Conservation (phyloP, 495 filamentous ascomycete genomes). For the Rhypophila decipiens region DNA sequence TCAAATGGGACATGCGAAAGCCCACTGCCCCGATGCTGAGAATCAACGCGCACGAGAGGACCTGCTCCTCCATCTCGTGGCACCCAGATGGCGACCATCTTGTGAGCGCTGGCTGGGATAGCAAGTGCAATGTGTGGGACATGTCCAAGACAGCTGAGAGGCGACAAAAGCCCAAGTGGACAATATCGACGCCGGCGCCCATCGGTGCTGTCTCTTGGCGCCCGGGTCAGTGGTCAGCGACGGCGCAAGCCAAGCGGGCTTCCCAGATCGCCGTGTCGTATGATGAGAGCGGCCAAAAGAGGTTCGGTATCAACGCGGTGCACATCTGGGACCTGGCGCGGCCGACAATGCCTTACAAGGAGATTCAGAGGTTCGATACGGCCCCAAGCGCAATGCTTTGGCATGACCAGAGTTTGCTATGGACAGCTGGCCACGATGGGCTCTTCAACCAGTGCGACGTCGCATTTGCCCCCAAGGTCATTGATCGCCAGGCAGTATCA, state of each 20-base stretch:
- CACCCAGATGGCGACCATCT: conserved; percentile 91
- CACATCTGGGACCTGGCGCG: conserved; percentile 92
- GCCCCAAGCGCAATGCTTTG: conserved; percentile 76
- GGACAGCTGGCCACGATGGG: conserved; percentile 82
- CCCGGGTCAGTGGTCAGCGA: conserved; percentile 67
- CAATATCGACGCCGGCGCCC: conserved; percentile 51
- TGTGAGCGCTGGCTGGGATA: conserved; percentile 75
- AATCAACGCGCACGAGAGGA: conserved; percentile 74
- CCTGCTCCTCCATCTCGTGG: conserved; percentile 84
- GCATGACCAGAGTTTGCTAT: conserved; percentile 84
- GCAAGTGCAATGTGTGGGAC: conserved; percentile 88
- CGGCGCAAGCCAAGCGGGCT: conserved; percentile 54
- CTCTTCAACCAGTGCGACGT: conserved; percentile 85
- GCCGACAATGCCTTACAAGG: conserved; percentile 78
- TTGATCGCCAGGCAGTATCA: conserved; percentile 64
- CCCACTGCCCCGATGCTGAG: conserved; percentile 47
- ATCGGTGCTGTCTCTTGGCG: conserved; percentile 81
- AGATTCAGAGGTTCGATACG: conserved; percentile 67
- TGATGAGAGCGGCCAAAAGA: conserved; percentile 42
- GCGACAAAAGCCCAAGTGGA: conserved; percentile 68
- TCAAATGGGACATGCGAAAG: conserved; percentile 51
- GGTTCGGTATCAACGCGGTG: conserved; percentile 58
- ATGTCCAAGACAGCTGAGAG: conserved; percentile 69
- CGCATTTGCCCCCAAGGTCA: conserved; percentile 70
- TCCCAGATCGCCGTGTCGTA: conserved; percentile 50